phyloP scores from a whole-genome alignment of 768 basidiomycete species.

The Lyophyllum shimeji region DNA sequence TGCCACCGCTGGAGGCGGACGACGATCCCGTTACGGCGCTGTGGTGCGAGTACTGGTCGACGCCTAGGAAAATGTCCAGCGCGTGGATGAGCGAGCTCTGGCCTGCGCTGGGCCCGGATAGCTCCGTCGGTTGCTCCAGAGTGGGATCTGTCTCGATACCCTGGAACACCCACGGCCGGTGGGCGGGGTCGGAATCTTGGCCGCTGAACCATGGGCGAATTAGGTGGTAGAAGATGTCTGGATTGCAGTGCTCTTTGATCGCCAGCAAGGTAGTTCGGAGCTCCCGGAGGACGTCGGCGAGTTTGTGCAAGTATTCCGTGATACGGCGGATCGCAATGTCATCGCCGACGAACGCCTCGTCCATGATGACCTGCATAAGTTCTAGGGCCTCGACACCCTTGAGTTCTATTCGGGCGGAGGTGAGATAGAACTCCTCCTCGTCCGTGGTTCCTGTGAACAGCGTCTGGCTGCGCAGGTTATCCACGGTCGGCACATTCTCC shows the following conservation, averaged over 20 bases:
- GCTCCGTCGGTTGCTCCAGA: slow-evolving; percentile 45
- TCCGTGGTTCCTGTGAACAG: slow-evolving; percentile 80
- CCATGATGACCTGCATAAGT: slow-evolving; percentile 85
- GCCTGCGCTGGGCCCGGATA: slow-evolving; percentile 85
- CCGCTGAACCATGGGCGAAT: slow-evolving; percentile 88
- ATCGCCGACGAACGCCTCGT: slow-evolving; percentile 86
- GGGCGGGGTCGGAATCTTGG: slow-evolving; percentile 50
- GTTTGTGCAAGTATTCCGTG: slow-evolving; percentile 60
- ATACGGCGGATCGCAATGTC: slow-evolving; percentile 64
- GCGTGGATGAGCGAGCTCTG: slow-evolving; percentile 81
- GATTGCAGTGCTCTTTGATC: slow-evolving; percentile 75
- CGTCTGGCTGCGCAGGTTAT: slow-evolving; percentile 67
- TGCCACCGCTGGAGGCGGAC: slow-evolving; percentile 17
- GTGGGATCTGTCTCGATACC: slow-evolving; percentile 48
- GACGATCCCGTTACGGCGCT: slow-evolving; percentile 23
- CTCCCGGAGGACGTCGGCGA: slow-evolving; percentile 66
- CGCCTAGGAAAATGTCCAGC: slow-evolving; percentile 72
- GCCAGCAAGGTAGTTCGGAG: slow-evolving; percentile 63
- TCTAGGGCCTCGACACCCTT: slow-evolving; percentile 83
- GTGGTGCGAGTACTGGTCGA: slow-evolving; percentile 49
- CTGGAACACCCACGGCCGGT: slow-evolving; percentile 53
- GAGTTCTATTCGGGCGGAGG: slow-evolving; percentile 87
- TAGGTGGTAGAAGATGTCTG: slow-evolving; percentile 69
- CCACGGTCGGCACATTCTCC: slow-evolving; percentile 40
- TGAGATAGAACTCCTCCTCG: slow-evolving; percentile 91